Evolutionary conservation across 305 asterid species (phyloP).

Genomic region (Andrographis paniculata): DNA sequence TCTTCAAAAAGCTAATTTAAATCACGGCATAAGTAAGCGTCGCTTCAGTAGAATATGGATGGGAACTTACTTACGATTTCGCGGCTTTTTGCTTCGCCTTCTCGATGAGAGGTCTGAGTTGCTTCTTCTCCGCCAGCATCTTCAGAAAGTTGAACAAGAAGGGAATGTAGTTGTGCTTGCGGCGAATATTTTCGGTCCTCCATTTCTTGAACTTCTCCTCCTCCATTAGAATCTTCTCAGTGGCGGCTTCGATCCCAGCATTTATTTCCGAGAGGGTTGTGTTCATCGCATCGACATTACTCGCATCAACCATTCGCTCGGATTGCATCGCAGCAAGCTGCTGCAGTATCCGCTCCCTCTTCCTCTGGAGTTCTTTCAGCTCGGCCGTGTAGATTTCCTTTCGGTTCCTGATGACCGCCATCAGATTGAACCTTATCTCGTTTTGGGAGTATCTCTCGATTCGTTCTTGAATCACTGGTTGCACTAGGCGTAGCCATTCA

Average conservation of each 20-base stretch:
- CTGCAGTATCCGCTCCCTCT: conserved; percentile 65
- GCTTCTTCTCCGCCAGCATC: conserved; percentile 97
- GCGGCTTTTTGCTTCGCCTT: conserved; percentile 87
- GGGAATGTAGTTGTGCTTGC: conserved; percentile 91
- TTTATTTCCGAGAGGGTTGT: conserved; percentile 54
- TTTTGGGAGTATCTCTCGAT: conserved; percentile 76
- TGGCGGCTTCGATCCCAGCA: conserved; percentile 71
- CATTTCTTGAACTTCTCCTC: conserved; percentile 98
- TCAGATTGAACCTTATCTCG: conserved; percentile 81
- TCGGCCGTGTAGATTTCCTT: conserved; percentile 76
- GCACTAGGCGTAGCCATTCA: conserved; percentile 70
- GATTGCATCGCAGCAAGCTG: conserved; percentile 67
- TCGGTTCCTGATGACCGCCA: conserved; percentile 85
- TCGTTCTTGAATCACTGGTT: conserved; percentile 83
- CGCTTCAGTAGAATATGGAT: too few species aligned
- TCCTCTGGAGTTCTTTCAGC: conserved; percentile 87
- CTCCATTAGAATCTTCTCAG: conserved; percentile 87
- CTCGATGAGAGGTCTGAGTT: conserved; percentile 93
- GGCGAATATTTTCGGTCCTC: conserved; percentile 74
- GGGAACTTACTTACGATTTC: conserved; percentile 25
- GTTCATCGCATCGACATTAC: conserved; percentile 56
- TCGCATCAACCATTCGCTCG: conserved; percentile 59
- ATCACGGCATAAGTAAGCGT: too few species aligned
- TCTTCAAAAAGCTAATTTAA: too few species aligned
- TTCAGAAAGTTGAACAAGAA: conserved; percentile 92